Base-by-base conservation (phyloP, 2,329 filamentous ascomycete genomes). In the Didymella keratinophila region DNA sequence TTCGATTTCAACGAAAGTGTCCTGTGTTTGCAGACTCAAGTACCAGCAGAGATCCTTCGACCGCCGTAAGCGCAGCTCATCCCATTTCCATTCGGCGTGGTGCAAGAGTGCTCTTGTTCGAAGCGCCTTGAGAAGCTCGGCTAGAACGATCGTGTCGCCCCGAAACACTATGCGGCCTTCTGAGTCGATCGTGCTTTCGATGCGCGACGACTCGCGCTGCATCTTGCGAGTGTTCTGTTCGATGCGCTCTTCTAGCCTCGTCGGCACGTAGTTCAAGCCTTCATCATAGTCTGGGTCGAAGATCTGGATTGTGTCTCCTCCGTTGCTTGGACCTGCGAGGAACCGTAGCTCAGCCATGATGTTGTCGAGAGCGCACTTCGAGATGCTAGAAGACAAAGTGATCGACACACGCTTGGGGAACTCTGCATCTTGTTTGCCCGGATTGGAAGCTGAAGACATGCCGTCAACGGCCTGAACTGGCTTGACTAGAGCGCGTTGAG, bases 21-120 rank as follows among this genome's bases (percentile, higher is more conserved):
- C 11, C 2, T 41, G 32, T 7, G 53, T 56, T 25, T 46, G 39
- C 1, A 25, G 39, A n/a, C 53, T 41, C 11, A 56, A 16, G 21
- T 43, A 32, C 53, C 53, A 56, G 5, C 2, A 4, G 2, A 41
- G 11, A 6, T 11, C 18, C 6, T 10, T 44, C 18, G n/a, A 39
- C 6, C n/a, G 12, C 1, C 4, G 11, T 32, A 50, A 32, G 14
- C 32, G 23, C 18, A 56, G 7, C 4, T 39, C 53, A 30, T 56
- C 53, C 53, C 53, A 56, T 16, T 50, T 18, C 53, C 53, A 56
- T 2, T 9, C 32, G n/a, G 45, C 41, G 18, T 21, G 16, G 5
- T 46, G 41, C 20, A 46, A 6, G 7, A 56, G 9, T 6, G 14
- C 11, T 4, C 14, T 5, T 9, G 46, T 18, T 9, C 32, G 12